These are phyloP conservation scores for Yamadazyma akitaensis DNA, from an alignment of 805 yeast species.

Conservation along the genomic window DNA sequence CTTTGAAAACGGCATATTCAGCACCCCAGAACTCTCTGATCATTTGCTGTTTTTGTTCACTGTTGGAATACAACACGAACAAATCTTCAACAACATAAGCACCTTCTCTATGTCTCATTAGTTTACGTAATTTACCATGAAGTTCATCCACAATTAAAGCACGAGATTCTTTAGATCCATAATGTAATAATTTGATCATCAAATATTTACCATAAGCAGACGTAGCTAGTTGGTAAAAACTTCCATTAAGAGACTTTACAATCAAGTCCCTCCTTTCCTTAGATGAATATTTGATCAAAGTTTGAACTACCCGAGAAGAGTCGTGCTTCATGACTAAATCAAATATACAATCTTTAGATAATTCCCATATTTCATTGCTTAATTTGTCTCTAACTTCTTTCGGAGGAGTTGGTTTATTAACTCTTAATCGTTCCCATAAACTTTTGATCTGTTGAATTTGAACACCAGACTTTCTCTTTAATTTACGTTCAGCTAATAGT, in stretches of 20 bases:
- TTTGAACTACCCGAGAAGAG: conserved; percentile 94
- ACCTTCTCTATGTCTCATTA: conserved; percentile 97
- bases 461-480: conserved; percentile 81
- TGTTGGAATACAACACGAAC: conserved; percentile 77
- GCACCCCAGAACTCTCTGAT: conserved; percentile 96
- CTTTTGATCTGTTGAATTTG: conserved; percentile 82
- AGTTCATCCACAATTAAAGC: conserved; percentile 74
- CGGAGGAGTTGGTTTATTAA: conserved; percentile 77
- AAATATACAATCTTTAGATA: conserved; percentile 69
- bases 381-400: conserved; percentile 72
- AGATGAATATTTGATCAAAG: conserved; percentile 80
- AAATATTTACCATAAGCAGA: conserved; percentile 92
- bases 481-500: conserved; percentile 74
- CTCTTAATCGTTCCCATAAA: conserved; percentile 89
- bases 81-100: conserved; percentile 96
- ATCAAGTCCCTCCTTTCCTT: conserved; percentile 75
- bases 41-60: conserved; percentile 85
- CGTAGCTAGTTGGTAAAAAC: conserved; percentile 79
- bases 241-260: conserved; percentile 66
- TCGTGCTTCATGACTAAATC: conserved; percentile 94
- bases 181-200: conserved; percentile 82
- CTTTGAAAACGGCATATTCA: conserved; percentile 86
- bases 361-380: conserved; percentile 80
- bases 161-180: conserved; percentile 82
- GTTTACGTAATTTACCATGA: conserved; percentile 85